Percentiles rank a stretch among this genome's conserved stretches.
phyloP scores from a whole-genome alignment of 495 filamentous ascomycete species.

The Aspergillus olivimuriae region DNA sequence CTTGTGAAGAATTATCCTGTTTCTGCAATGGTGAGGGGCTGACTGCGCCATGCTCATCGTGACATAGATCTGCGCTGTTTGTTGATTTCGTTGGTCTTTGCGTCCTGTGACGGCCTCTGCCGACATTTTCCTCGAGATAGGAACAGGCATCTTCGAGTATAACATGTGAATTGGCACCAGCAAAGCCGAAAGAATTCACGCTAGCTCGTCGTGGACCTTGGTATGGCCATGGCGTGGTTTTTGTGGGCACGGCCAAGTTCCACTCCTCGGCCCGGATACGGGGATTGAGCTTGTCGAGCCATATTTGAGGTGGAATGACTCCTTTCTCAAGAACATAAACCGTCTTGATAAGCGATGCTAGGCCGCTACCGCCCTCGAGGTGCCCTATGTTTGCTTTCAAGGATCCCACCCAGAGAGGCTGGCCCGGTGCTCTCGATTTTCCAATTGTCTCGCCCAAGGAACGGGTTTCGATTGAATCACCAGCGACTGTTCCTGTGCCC shows the following conservation, averaged over 20 bases:
- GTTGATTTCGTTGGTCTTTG: neutral
- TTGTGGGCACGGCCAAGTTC: conserved; percentile 14
- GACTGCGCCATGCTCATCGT: too few species aligned
- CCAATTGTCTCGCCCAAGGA: neutral
- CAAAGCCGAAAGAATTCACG: conserved; percentile 62
- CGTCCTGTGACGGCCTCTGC: neutral
- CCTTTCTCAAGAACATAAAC: conserved; percentile 44
- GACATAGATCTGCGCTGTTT: conserved; percentile 9
- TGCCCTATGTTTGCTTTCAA: conserved; percentile 49
- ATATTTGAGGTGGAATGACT: conserved; percentile 26
- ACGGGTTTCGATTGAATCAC: neutral
- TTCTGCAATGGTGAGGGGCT: too few species aligned
- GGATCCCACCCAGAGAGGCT: conserved; percentile 27
- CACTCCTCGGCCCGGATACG: conserved; percentile 20
- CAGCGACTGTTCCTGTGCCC: neutral
- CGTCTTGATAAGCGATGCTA: conserved; percentile 54
- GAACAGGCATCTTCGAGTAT: conserved; percentile 34
- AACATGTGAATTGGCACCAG: conserved; percentile 56
- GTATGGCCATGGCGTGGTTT: conserved; percentile 24
- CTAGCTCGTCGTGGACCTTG: conserved; percentile 35
- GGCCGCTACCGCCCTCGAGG: conserved; percentile 45
- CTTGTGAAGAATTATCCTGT: too few species aligned
- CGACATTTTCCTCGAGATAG: neutral
- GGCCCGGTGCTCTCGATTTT: neutral
- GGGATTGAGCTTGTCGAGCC: conserved; percentile 25